Evolutionary conservation across 169 alveolate genomes (phyloP).

Genomic region (Eimeria sp.): DNA sequence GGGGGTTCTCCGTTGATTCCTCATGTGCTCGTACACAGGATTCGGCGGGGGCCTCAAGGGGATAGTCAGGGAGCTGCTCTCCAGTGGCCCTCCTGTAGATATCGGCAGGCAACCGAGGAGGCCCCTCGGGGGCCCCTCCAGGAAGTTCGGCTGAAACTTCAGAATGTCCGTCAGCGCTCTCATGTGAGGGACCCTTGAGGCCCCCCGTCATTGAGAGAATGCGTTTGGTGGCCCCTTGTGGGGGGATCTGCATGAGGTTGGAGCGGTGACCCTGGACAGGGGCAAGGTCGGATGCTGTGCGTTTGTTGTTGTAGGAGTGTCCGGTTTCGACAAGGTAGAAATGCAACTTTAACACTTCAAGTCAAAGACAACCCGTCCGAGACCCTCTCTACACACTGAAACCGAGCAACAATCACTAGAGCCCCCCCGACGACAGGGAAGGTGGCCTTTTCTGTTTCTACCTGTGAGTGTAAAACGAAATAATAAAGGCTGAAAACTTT

Average conservation of each 20-base stretch:
- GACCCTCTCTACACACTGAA: too few relatives aligned
- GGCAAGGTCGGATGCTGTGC: neutral
- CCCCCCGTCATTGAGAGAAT: neutral
- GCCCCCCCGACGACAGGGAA: too few relatives aligned
- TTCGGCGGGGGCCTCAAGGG: neutral
- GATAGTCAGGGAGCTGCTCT: too few relatives aligned
- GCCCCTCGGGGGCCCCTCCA: too few relatives aligned
- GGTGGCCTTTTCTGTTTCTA: too few relatives aligned
- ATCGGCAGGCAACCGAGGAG: neutral
- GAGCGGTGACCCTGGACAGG: neutral
- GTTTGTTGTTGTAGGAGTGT: neutral
- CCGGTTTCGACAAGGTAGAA: too few relatives aligned
- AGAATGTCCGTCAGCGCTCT: neutral
- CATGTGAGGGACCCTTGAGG: neutral
- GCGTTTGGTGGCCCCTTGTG: conserved; percentile 2
- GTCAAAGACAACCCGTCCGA: too few relatives aligned
- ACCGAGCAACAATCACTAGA: too few relatives aligned
- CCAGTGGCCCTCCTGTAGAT: too few relatives aligned
- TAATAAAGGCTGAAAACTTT: too few relatives aligned
- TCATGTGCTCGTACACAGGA: neutral
- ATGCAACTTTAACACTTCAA: too few relatives aligned
- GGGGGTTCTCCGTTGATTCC: neutral
- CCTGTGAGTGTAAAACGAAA: too few relatives aligned
- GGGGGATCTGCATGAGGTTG: neutral
- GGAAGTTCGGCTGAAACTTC: neutral